phyloP scores from a whole-genome alignment of 164 flowering plant genomes.

The Nymphaea thermarum region DNA sequence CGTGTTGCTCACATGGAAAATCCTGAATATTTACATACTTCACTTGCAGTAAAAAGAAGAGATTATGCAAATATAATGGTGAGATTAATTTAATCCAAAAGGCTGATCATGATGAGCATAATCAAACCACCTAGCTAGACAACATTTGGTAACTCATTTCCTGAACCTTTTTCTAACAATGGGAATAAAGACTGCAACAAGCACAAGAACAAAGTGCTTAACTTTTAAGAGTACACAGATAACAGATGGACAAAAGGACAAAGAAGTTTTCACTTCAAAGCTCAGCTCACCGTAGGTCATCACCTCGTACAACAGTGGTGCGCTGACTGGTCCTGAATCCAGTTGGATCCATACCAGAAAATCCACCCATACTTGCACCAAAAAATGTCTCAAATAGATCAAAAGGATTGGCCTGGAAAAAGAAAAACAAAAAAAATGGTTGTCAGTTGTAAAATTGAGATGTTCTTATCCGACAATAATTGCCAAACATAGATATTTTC shows the following conservation, averaged over 20 bases:
- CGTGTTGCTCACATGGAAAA: too few relatives aligned
- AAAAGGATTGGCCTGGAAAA: conserved; percentile 80
- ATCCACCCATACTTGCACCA: conserved; percentile 89
- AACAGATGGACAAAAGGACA: neutral
- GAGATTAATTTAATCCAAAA: too few relatives aligned
- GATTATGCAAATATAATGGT: too few relatives aligned
- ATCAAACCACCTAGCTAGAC: too few relatives aligned
- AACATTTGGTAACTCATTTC: too few relatives aligned
- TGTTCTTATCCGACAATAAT: neutral
- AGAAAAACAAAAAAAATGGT: neutral
- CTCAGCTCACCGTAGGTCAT: conserved; percentile 75
- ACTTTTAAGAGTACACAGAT: neutral
- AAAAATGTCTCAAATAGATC: conserved; percentile 96
- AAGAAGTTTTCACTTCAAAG: neutral
- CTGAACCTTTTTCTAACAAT: too few relatives aligned
- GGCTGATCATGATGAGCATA: too few relatives aligned
- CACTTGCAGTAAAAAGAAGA: too few relatives aligned
- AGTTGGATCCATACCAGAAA: conserved; percentile 59
- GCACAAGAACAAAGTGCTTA: too few relatives aligned
- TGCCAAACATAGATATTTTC: too few relatives aligned
- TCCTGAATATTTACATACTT: too few relatives aligned
- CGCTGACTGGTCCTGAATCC: conserved; percentile 70
- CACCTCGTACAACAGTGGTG: conserved; percentile 68
- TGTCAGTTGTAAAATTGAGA: neutral
- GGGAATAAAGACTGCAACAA: too few relatives aligned